Base-by-base conservation (phyloP, 805 yeast genomes). In the Zygoascus flipseniorum region DNA sequence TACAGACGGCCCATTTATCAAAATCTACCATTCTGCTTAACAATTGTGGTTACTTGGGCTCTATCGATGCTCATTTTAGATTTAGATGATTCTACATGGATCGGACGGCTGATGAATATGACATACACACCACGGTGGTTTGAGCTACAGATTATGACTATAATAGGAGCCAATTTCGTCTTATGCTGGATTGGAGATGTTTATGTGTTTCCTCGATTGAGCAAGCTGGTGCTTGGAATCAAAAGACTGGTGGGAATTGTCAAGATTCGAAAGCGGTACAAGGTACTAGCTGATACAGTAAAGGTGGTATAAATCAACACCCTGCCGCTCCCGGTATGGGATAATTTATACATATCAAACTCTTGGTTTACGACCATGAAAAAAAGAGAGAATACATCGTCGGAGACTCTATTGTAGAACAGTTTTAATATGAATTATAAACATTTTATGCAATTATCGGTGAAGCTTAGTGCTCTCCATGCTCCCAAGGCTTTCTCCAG, bases 31-130 rank as follows among this genome's bases (percentile, higher is more conserved):
- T 92, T 89, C 65, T 72, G 93, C 50, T 43, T 73, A 1, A 88
- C 89, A 50, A 73, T 86, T 43, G 57, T 72, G 0, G 55, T 72
- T 0, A 78, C 95, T 0, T 46, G 49, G 49, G 52, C 77, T 0
- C 48, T 73, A 5, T 55, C 49, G 19, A 46, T 46, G 49, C 3
- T 18, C 8, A 46, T 46, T 31, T 18, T 46, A 13, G 49, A 46
- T 23, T 69, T 82, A 5, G 70, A 76, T 48, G 76, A 80, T 2
- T 72, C 75, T 11, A 72, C 83, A 0, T 66, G 74, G 65, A 65
- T 84, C 56, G 96, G 92, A 1, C 66, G 73, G 2, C 69, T 87
- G 56, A 83, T 93, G 80, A 93, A 89, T 62, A 71, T 93, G 60
- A 86, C 96, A 0, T 68, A 75, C 53, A 73, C 85, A 32, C 72